Evolutionary conservation across 768 basidiomycete species (phyloP).

Genomic region (Suillus variegatus): DNA sequence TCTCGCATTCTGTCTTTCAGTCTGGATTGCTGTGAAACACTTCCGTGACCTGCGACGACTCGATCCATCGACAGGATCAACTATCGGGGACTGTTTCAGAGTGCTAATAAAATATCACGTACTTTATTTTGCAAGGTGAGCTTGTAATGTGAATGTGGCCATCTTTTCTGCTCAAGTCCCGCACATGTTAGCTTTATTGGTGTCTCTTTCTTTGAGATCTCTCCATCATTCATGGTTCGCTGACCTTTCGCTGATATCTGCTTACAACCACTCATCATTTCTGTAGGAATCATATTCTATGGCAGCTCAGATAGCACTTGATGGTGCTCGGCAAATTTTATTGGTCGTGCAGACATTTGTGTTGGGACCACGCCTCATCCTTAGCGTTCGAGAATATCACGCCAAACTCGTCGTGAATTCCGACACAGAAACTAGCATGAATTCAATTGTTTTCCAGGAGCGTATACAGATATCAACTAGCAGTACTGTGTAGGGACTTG

Average conservation of each 20-base stretch:
- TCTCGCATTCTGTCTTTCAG: too few relatives aligned
- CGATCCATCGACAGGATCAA: too few relatives aligned
- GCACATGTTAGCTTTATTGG: neutral
- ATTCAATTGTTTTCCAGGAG: too few relatives aligned
- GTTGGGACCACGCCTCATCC: neutral
- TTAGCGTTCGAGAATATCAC: neutral
- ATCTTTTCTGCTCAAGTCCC: neutral
- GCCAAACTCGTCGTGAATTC: neutral
- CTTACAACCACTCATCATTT: neutral
- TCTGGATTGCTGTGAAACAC: too few relatives aligned
- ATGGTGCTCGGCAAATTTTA: neutral
- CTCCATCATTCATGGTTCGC: neutral
- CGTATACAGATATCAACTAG: too few relatives aligned
- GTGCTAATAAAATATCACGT: too few relatives aligned
- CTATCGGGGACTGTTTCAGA: too few relatives aligned
- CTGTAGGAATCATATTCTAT: neutral
- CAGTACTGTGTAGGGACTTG: too few relatives aligned
- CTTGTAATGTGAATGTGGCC: too few relatives aligned
- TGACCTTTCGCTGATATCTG: neutral
- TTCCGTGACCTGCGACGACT: too few relatives aligned
- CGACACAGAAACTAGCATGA: neutral
- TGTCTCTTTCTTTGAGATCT: neutral
- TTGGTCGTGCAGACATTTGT: neutral
- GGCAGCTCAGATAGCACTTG: neutral
- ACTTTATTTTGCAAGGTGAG: too few relatives aligned